phyloP scores from a whole-genome alignment of 1,284 basidiomycete genomes.

The Cutaneotrichosporon sp. region DNA sequence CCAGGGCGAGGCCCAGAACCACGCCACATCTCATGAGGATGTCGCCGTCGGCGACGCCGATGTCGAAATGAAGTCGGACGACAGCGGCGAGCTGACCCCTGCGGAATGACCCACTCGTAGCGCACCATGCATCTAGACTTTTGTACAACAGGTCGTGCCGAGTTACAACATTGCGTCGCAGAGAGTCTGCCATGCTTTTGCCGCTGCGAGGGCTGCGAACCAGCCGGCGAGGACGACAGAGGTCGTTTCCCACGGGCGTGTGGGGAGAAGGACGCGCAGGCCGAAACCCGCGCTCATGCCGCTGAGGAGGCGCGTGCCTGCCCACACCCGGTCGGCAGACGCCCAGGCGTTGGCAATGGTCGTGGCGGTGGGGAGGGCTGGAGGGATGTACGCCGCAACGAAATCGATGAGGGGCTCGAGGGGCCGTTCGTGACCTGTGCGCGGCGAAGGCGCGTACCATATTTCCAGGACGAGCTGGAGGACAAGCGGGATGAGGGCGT shows the following conservation, averaged over 20 bases:
- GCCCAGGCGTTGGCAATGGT: slow-evolving; percentile 19
- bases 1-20: not conserved
- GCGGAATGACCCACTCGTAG: not conserved
- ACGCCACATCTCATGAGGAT: not conserved
- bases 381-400: not conserved
- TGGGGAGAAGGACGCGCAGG: slow-evolving; percentile 50
- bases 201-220: slow-evolving; percentile 53
- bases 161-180: not conserved
- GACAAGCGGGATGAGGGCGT: slow-evolving; percentile 78
- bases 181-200: not conserved
- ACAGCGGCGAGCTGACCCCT: not conserved
- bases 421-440: not conserved
- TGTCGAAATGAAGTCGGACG: slow-evolving; percentile 3
- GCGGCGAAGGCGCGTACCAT: slow-evolving; percentile 53
- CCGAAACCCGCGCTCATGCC: slow-evolving; percentile 76
- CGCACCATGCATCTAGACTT: not conserved
- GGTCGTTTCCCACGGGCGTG: slow-evolving; percentile 65
- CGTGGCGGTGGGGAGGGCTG: not conserved
- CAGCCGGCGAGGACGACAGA: slow-evolving; percentile 71
- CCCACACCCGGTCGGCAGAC: slow-evolving; percentile 70
- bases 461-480: slow-evolving; percentile 75
- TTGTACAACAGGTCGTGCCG: not conserved
- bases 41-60: not conserved
- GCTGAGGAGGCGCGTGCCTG: slow-evolving; percentile 73
- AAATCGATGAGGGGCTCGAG: not conserved